These are phyloP conservation scores for Cyphellophora europaea DNA, from an alignment of 2,329 filamentous ascomycete species.

Conservation along the genomic window DNA sequence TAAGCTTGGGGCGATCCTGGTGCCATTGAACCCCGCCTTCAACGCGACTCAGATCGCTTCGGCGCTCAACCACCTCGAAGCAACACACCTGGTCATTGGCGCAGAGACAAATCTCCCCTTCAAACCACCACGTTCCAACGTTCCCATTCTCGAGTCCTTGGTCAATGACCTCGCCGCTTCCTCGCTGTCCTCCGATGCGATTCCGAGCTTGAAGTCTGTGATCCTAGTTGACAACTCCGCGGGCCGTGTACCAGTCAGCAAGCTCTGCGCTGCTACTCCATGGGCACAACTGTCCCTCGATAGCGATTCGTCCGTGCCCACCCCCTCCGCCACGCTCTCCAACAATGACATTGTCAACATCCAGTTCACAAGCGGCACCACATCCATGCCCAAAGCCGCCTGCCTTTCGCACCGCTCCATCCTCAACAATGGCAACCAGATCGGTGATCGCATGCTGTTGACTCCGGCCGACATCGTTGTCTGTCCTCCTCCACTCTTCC, in stretches of 20 bases:
- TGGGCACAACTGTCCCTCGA: conserved; percentile 38
- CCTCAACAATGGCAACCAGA: conserved; percentile 81
- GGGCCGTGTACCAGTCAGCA: conserved; percentile 40
- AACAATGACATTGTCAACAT: conserved; percentile 74
- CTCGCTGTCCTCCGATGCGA: conserved; percentile 42
- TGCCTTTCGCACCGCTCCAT: conserved; percentile 80
- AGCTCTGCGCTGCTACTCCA: conserved; percentile 33
- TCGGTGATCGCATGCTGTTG: conserved; percentile 77
- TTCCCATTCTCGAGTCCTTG: conserved; percentile 46
- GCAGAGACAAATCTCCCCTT: conserved; percentile 74
- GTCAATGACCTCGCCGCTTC: conserved; percentile 36
- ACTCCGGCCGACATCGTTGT: conserved; percentile 59
- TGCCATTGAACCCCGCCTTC: conserved; percentile 89
- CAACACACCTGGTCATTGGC: conserved; percentile 70
- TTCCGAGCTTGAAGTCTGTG: conserved; percentile 62
- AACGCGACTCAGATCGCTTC: conserved; percentile 68
- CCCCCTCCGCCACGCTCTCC: conserved; percentile 28
- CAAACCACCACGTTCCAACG: conserved; percentile 52
- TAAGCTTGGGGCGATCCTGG: conserved; percentile 87
- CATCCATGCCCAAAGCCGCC: conserved; percentile 80
- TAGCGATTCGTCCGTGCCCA: conserved; percentile 34
- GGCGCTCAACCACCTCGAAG: conserved; percentile 66
- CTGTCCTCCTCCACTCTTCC: conserved; percentile 49
- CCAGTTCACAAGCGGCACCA: conserved; percentile 96
- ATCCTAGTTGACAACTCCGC: conserved; percentile 71